Base-by-base conservation (phyloP, 2,329 filamentous ascomycete genomes). In the Pestalotiopsis sp. region DNA sequence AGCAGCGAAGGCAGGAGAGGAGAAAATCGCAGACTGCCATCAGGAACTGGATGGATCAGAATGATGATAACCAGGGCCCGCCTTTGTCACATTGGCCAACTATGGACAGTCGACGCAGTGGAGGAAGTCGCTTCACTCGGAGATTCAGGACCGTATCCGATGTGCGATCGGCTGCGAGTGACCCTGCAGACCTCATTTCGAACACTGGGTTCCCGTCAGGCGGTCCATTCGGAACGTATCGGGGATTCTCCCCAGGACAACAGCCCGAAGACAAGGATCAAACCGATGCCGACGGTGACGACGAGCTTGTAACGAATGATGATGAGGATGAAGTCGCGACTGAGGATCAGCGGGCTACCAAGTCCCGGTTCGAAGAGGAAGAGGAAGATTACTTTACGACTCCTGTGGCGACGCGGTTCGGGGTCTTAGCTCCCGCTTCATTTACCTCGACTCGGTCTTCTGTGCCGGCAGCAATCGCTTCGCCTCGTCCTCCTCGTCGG, bases 241-340 rank as follows among this genome's bases (percentile, higher is more conserved):
- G 76, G 72, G 74, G 69, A 72, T 78, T 80, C 31, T 81, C 79
- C 49, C 81, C 88, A 78, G 83, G 85, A 72, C 78, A 79, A 72
- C 83, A 78, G 75, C 58, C 86, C 82, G 75, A 83, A 27, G 82
- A 84, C 65, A 86, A 86, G 72, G 86, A 88, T 59, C 90, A 94
- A 69, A 94, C 93, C 0, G 94, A 96, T 75, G 93, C 91, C 6
- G 94, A 97, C 76, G 94, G 94, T 0, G 95, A 98, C 75, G 95
- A 97, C 74, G 95, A 98, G 78, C 84, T 95, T n/a, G 87, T 93
- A 13, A 95, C 92, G 3, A 93, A 94, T 68, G 92, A 94, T 68
- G 89, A 90, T 39, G 87, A 91, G 57, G 87, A 89, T 67, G 85
- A 85, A 17, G 80, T 76, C 76, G 77, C 81, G 74, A 82, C 83